Base-by-base conservation (phyloP, 352 stramenopile species). In the Pythium coloratum region DNA sequence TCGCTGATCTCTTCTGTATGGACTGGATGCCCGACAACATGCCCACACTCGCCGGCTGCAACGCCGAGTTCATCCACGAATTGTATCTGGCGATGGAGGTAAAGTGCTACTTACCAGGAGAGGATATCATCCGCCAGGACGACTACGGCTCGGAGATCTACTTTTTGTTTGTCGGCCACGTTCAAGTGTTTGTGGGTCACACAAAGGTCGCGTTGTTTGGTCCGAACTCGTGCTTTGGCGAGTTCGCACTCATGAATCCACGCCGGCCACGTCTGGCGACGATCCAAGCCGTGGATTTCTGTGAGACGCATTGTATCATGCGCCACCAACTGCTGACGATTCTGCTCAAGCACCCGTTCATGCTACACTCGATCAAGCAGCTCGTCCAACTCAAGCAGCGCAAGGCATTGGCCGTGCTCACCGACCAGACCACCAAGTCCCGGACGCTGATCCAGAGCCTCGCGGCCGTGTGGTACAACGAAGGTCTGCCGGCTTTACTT, bases 141-240 rank as follows among this genome's bases (percentile, higher is more conserved):
- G 86, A 94, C 33, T 90, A 87, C 55, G 86, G 84, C 9, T 81
- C 81, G n/a, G 84, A 94, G 50, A 90, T 94, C 73, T 92, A 86
- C 54, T 94, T 94, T 67, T 70, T 94, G 28, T 91, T 91, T 63
- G 80, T 81, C 3, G 86, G 86, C 9, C 82, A 92, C 51, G 86
- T 88, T 1, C 82, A 92, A 59, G 86, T 90, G 9, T 75, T 92
- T 47, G 62, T 92, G 2, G 83, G 76, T n/a, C 68, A 86, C 58
- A 79, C 72, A 0, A 81, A 86, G 38, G 78, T 94, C 10, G 84
- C 86, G 8, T 71, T 82, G 18, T 76, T 94, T 18, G 82, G 84
- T 0, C 81, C 84, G 0, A 92, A 87, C 55, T 81, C 85, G 28
- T 91, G 80, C 69, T 94, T 94, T 73, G 86, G 84, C 3, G 86